Percentiles rank a stretch among this genome's conserved stretches.
Conservation (phyloP, 2,329 filamentous ascomycete species). For the Chaetomium olivaceum region DNA sequence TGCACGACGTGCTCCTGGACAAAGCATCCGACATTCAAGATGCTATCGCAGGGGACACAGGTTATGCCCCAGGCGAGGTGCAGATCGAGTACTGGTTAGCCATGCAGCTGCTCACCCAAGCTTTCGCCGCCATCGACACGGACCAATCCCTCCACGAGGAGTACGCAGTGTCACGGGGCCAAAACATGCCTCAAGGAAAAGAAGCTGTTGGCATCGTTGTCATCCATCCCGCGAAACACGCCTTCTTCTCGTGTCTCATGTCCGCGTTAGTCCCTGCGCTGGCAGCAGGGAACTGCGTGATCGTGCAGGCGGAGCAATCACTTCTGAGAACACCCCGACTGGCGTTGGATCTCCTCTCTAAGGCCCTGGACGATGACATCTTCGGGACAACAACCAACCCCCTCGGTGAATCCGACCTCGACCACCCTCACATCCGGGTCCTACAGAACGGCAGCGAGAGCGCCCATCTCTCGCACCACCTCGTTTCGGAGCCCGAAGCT, state of each 20-base stretch:
- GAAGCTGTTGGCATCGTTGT: slow-evolving; percentile 11
- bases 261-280: slow-evolving; percentile 6
- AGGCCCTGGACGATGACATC: slow-evolving; percentile 7
- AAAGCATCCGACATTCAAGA: slow-evolving; percentile 7
- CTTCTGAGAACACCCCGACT: slow-evolving; percentile 1
- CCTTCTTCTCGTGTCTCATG: slow-evolving; percentile 12
- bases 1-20: slow-evolving; percentile 3
- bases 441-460: slow-evolving; percentile 7
- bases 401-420: neutral
- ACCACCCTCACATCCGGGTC: slow-evolving; percentile 6
- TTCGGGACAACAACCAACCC: neutral
- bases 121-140: neutral
- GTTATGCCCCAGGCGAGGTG: slow-evolving; percentile 2
- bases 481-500: neutral
- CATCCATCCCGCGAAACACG: slow-evolving; percentile 10
- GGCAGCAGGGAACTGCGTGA: slow-evolving; percentile 11
- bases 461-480: slow-evolving; percentile 3
- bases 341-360: neutral
- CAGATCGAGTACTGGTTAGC: slow-evolving; percentile 6
- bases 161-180: neutral
- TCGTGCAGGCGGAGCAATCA: slow-evolving; percentile 7
- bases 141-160: slow-evolving; percentile 2
- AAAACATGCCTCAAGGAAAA: neutral
- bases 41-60: slow-evolving; percentile 9
- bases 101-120: neutral